A percentile compares a stretch with the other conserved stretches of the same genome.
Evolutionary conservation across 257 asterid species (phyloP).

Genomic region (Capsicum chinense): DNA sequence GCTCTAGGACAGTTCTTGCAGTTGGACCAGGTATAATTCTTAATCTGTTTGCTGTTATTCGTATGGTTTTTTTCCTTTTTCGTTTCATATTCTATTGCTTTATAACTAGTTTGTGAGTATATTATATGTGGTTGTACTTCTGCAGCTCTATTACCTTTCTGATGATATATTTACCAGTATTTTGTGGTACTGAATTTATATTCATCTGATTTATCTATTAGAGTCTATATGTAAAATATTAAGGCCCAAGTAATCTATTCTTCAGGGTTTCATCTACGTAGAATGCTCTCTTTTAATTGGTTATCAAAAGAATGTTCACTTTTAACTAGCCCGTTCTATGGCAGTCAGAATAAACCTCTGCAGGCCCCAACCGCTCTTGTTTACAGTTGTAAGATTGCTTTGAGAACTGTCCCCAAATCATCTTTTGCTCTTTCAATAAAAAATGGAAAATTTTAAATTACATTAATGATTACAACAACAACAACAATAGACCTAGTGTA

Average conservation of each 20-base stretch:
- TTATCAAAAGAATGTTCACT: background rate
- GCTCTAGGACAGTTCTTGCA: constrained; percentile 93
- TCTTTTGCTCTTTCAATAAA: background rate
- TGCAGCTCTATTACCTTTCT: background rate
- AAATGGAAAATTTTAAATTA: background rate
- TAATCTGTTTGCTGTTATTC: background rate
- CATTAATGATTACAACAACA: background rate
- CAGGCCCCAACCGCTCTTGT: constrained; percentile 4
- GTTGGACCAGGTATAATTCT: constrained; percentile 85
- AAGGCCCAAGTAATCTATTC: background rate
- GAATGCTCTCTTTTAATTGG: background rate
- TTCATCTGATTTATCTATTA: background rate
- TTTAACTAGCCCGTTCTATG: constrained; percentile 6
- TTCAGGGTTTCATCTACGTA: background rate
- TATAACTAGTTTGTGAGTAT: background rate
- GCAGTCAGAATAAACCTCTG: constrained; percentile 20
- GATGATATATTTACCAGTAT: background rate
- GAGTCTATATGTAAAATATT: background rate
- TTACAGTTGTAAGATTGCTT: background rate
- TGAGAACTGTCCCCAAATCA: background rate
- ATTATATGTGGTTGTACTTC: background rate
- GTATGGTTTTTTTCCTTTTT: background rate
- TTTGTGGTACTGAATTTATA: background rate
- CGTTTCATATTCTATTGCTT: background rate
- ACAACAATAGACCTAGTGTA: too few relatives aligned